Percentiles rank a stretch among this genome's conserved stretches.
Evolutionary conservation across 2,329 filamentous ascomycete species (phyloP).

Genomic region (Corynespora cassiicola): DNA sequence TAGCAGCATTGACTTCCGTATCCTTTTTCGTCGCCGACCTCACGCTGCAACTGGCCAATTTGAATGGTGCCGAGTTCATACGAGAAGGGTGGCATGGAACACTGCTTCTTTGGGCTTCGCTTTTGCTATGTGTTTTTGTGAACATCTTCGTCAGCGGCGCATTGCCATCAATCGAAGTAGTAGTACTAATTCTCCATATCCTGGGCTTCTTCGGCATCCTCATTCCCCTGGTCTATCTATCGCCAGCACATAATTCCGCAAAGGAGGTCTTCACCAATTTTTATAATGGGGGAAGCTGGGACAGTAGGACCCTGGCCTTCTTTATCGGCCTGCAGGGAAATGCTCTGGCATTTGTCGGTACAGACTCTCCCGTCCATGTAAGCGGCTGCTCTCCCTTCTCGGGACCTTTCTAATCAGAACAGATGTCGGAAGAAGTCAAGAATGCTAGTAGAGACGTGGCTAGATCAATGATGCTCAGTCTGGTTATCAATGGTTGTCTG

Average conservation of each 20-base stretch:
- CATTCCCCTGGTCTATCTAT: slow-evolving; percentile 46
- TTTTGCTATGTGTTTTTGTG: slow-evolving; percentile 49
- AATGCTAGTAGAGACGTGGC: slow-evolving; percentile 46
- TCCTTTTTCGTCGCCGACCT: slow-evolving; percentile 44
- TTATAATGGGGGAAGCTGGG: slow-evolving; percentile 54
- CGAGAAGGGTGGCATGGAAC: slow-evolving; percentile 58
- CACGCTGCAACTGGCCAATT: slow-evolving; percentile 37
- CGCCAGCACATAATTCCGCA: slow-evolving; percentile 46
- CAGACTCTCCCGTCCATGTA: slow-evolving; percentile 46
- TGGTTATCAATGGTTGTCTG: slow-evolving; percentile 49
- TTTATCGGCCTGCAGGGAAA: slow-evolving; percentile 51
- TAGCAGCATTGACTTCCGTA: slow-evolving; percentile 45
- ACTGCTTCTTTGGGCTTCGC: slow-evolving; percentile 55
- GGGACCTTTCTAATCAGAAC: slow-evolving; percentile 7
- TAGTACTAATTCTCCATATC: slow-evolving; percentile 58
- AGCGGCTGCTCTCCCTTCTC: slow-evolving; percentile 8
- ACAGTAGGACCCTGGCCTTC: slow-evolving; percentile 51
- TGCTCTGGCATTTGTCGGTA: slow-evolving; percentile 47
- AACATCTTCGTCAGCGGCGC: slow-evolving; percentile 56
- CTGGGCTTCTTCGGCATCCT: slow-evolving; percentile 61
- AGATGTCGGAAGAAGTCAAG: slow-evolving; percentile 49
- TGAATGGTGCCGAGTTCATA: slow-evolving; percentile 48
- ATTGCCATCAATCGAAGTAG: slow-evolving; percentile 57
- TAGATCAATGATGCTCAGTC: slow-evolving; percentile 51
- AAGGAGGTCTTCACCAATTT: slow-evolving; percentile 55